Base-by-base conservation (phyloP, 2,329 filamentous ascomycete species). In the Pyrenophora graminea region DNA sequence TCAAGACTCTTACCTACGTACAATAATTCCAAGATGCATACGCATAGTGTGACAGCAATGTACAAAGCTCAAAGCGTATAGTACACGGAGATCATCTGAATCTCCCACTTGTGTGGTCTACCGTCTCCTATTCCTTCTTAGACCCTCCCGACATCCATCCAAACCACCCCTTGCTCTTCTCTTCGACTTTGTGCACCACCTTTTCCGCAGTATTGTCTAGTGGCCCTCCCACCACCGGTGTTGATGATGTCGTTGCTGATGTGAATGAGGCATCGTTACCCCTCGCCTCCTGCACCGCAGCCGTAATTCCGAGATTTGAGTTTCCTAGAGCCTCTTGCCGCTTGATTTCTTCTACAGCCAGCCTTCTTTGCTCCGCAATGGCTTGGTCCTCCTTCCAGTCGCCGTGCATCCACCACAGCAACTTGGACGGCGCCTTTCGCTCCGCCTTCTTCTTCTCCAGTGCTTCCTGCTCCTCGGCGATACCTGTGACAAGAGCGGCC, bases 381-480 rank as follows among this genome's bases (percentile, higher is more conserved):
- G 57, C 62, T 56, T 72, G 68, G 25, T 72, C 69, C 59, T 72
- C 69, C 37, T 71, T 71, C 69, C 69, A 72, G 32, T 71, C 69
- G 33, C 69, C 69, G 34, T 72, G 68, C 46, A 69, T 30, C 66
- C 66, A 71, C 69, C 69, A 72, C 23, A 73, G 53, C 51, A 71
- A 43, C 58, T 56, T 65, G 9, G 67, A 70, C 1, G 60, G 59
- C 8, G 64, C 43, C 36, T 70, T 68, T 41, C 69, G 41, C 53
- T 71, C 67, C 1, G 68, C 66, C 58, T 64, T 67, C 62, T 70
- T 71, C 59, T 60, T 60, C 43, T 68, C 63, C 58, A 68, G 59
- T 15, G 80, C 77, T 61, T 82, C 82, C 58, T 86, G 78, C 43
- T 82, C 79, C 67, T 88, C 86, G 12, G 87, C 78, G 69, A 91